These are phyloP conservation scores for Arabidopsis suecica DNA, from an alignment of 345 rosid species.

Conservation along the genomic window DNA sequence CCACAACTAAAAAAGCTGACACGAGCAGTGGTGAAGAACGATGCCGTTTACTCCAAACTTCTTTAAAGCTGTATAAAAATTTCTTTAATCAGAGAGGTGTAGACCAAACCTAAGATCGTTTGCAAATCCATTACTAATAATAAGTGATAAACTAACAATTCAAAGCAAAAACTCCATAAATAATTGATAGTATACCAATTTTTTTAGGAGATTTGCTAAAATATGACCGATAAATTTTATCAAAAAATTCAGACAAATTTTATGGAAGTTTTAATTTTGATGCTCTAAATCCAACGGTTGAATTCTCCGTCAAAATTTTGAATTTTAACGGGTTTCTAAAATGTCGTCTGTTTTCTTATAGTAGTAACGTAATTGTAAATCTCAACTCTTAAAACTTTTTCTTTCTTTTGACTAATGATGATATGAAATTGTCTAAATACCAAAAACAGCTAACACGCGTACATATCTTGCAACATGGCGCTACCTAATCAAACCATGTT, in stretches of 20 bases:
- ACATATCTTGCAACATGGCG: conserved; percentile 1
- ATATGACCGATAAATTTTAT: too few relatives aligned
- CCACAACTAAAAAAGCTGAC: not conserved
- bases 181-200: not conserved
- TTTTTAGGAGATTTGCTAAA: too few relatives aligned
- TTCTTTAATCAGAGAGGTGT: not conserved
- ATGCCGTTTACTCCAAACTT: not conserved
- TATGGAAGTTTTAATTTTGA: too few relatives aligned
- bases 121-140: not conserved
- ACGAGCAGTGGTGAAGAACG: not conserved
- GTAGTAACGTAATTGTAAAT: not conserved
- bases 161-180: not conserved
- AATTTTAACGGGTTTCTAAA: too few relatives aligned
- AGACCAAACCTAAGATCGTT: not conserved
- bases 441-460: conserved; percentile 21
- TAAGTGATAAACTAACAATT: not conserved
- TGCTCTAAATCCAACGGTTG: too few relatives aligned
- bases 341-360: not conserved
- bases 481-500: conserved; percentile 14
- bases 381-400: not conserved
- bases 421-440: not conserved
- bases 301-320: too few relatives aligned
- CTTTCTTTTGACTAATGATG: not conserved
- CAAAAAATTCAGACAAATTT: too few relatives aligned
- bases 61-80: not conserved